Percentiles rank a stretch among this genome's conserved stretches.
These are phyloP conservation scores for Hypoxylon cercidicola DNA, from an alignment of 495 filamentous ascomycete species.

Conservation along the genomic window DNA sequence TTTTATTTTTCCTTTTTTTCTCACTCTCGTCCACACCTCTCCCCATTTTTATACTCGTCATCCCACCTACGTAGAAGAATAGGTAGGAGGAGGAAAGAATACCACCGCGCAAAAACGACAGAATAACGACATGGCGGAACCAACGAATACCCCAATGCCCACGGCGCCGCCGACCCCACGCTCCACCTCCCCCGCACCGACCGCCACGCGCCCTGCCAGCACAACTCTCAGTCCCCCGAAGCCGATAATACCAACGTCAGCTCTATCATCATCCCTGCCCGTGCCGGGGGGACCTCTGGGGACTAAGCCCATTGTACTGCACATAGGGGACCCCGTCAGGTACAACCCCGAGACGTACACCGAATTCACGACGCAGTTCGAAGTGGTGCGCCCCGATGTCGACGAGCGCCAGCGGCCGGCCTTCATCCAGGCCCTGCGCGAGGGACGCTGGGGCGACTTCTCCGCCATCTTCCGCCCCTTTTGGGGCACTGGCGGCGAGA, in stretches of 20 bases:
- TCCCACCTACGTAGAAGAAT: background rate
- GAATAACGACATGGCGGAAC: slow-evolving; percentile 55
- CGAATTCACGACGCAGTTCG: slow-evolving; percentile 65
- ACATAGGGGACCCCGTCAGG: slow-evolving; percentile 74
- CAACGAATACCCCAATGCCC: slow-evolving; percentile 60
- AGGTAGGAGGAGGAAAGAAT: no score
- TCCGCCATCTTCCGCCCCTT: slow-evolving; percentile 78
- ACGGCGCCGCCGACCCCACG: slow-evolving; percentile 60
- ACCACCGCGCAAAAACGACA: background rate
- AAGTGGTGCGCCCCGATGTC: slow-evolving; percentile 64
- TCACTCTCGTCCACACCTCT: background rate
- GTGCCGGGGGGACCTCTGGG: slow-evolving; percentile 27
- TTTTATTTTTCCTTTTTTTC: background rate
- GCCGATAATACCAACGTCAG: slow-evolving; percentile 11
- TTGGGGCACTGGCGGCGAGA: slow-evolving; percentile 82
- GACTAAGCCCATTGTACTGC: slow-evolving; percentile 63
- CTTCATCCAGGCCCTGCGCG: slow-evolving; percentile 71
- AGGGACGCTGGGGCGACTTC: slow-evolving; percentile 76
- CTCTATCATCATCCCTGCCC: slow-evolving; percentile 24
- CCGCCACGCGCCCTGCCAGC: slow-evolving; percentile 19
- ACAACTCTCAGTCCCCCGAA: slow-evolving; percentile 34
- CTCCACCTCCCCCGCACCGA: slow-evolving; percentile 53
- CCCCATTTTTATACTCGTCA: slow-evolving; percentile 1
- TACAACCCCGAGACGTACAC: slow-evolving; percentile 70
- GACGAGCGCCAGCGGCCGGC: slow-evolving; percentile 63